Evolutionary conservation across 2,329 filamentous ascomycete genomes (phyloP).

Genomic region (Periconia digitata): DNA sequence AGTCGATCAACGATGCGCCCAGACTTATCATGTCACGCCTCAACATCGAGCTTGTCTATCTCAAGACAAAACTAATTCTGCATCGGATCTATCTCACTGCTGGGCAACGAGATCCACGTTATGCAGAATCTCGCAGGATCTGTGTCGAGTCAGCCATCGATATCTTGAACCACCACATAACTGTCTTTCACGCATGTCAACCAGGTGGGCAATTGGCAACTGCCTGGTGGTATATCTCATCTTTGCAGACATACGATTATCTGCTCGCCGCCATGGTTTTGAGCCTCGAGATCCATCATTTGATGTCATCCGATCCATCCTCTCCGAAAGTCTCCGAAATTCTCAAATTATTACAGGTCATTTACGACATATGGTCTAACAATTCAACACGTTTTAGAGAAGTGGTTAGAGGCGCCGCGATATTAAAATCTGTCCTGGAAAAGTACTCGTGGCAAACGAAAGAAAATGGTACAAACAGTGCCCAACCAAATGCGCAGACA

Average conservation of each 20-base stretch:
- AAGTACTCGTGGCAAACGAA: conserved; percentile 10
- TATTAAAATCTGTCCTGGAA: conserved; percentile 17
- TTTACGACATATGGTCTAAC: conserved; percentile 20
- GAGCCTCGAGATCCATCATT: conserved; percentile 47
- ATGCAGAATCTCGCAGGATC: conserved; percentile 47
- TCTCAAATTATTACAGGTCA: conserved; percentile 12
- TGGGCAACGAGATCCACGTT: conserved; percentile 34
- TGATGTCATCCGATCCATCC: conserved; percentile 8
- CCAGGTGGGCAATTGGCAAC: conserved; percentile 47
- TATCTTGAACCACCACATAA: conserved; percentile 53
- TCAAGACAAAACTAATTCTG: conserved; percentile 56
- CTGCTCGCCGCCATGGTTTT: conserved; percentile 53
- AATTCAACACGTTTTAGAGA: conserved; percentile 18
- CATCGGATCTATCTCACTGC: conserved; percentile 56
- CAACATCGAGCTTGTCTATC: conserved; percentile 55
- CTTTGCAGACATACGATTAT: conserved; percentile 51
- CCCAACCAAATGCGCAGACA: background rate
- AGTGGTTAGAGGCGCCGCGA: conserved; percentile 16
- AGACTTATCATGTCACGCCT: conserved; percentile 56
- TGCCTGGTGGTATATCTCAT: conserved; percentile 50
- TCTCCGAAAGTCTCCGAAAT: conserved; percentile 8
- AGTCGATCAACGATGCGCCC: conserved; percentile 52
- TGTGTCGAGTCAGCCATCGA: conserved; percentile 53
- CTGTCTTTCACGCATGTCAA: conserved; percentile 52
- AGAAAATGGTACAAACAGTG: background rate